These are phyloP conservation scores for Malus hybrid DNA, from an alignment of 331 rosid species.

Conservation along the genomic window DNA sequence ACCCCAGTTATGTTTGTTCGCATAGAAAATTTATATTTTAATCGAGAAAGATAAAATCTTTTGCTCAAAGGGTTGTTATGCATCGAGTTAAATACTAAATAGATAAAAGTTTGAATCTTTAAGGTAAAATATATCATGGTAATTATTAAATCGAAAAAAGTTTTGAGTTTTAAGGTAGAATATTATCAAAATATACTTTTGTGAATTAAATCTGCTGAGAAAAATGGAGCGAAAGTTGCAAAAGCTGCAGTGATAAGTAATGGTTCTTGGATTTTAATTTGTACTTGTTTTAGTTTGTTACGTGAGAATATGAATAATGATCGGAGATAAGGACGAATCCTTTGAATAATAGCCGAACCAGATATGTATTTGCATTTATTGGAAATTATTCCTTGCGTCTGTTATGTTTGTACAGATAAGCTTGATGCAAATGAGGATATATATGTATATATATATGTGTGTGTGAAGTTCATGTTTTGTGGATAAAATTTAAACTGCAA, in stretches of 20 bases:
- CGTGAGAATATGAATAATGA: conserved; percentile 11
- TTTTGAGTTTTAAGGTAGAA: background rate
- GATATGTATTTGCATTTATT: conserved; percentile 15
- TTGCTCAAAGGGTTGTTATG: background rate
- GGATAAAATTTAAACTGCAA: background rate
- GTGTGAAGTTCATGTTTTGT: background rate
- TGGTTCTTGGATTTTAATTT: background rate
- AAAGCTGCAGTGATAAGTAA: conserved; percentile 6
- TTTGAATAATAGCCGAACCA: background rate
- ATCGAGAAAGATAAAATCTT: background rate
- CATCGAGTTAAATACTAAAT: background rate
- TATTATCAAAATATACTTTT: background rate
- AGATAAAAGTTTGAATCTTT: too few species aligned
- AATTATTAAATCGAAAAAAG: background rate
- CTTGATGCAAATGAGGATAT: background rate
- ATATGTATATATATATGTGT: background rate
- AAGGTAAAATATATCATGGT: too few species aligned
- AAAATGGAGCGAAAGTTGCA: background rate
- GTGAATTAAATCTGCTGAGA: background rate
- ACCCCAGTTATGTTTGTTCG: background rate
- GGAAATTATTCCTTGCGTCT: conserved; percentile 8
- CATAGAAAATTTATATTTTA: background rate
- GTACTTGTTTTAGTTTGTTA: background rate
- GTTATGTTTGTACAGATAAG: background rate
- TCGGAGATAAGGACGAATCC: conserved; percentile 16